Evolutionary conservation across 768 basidiomycete genomes (phyloP), one percentile per base, ranked within the genome.

Genomic region (Saitozyma podzolica): DNA sequence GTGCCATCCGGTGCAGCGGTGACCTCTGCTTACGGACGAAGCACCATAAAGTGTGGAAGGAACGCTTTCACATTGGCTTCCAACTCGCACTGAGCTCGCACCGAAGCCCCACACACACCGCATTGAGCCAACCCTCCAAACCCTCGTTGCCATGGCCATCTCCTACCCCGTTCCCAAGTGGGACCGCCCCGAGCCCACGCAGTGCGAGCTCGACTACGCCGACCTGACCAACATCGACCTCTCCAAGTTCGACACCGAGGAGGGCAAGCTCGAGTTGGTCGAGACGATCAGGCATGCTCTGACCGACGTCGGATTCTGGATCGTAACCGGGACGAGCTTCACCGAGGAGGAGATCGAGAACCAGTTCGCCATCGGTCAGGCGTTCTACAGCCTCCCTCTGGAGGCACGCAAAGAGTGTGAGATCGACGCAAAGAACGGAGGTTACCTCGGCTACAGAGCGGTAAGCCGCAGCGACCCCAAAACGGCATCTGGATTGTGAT

Each of bases 271-370:
- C 9, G 58, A 71, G 58, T 56, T 74, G 9, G 74, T 72, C n/a
- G 58, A 65, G 43, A 65, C 66, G 20, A 52, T 76, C 40, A 65
- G 58, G 20, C 63, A 63, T 56, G 64, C 64, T 17, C 40, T 68
- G n/a, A 58, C 57, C 11, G 68, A 69, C 47, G 43, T 66, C 19
- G 64, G 68, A 16, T 68, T 68, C 42, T 68, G 67, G 61, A 61
- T 63, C 19, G 80, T 83, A 40, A 73, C 80, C 57, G 79, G 79
- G 53, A 75, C 78, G 50, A 82, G 82, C 16, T 80, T 84, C 59
- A 55, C 68, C 19, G 80, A 83, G 57, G 80, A 81, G 6, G 75
- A 83, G 69, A 77, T 77, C 0, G 62, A 74, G 45, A 70, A 77
- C 17, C 81, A 82, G 65, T 70, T 80, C 40, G 73, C 79, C 8